phyloP scores from a whole-genome alignment of 1,139 yeast species.

The Scheffersomyces cryptocercus region DNA sequence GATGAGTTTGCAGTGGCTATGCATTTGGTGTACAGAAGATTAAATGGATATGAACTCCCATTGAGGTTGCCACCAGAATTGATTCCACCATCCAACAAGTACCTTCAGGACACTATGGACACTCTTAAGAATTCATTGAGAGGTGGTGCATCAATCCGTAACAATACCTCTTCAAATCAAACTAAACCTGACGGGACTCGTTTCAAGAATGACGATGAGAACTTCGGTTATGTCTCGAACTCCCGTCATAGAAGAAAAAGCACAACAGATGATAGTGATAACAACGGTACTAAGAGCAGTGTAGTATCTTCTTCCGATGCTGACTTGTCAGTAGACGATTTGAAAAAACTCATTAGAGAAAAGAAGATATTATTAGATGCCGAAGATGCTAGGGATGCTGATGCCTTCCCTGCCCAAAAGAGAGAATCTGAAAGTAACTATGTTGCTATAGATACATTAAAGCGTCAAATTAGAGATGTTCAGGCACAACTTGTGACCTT shows the following conservation, averaged over 20 bases:
- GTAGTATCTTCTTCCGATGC: slow-evolving; percentile 27
- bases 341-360: slow-evolving; percentile 66
- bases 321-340: slow-evolving; percentile 46
- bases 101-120: slow-evolving; percentile 46
- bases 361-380: slow-evolving; percentile 72
- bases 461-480: slow-evolving; percentile 56
- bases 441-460: slow-evolving; percentile 63
- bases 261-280: slow-evolving; percentile 13
- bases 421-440: slow-evolving; percentile 25
- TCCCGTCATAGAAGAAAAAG: slow-evolving; percentile 58
- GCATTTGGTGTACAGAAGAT: slow-evolving; percentile 76
- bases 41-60: slow-evolving; percentile 77
- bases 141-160: slow-evolving; percentile 32
- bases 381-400: slow-evolving; percentile 68
- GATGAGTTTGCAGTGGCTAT: slow-evolving; percentile 83
- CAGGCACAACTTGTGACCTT: slow-evolving; percentile 48
- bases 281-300: slow-evolving; percentile 11
- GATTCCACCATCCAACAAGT: slow-evolving; percentile 78
- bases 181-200: slow-evolving; percentile 54
- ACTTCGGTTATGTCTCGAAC: slow-evolving; percentile 64
- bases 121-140: slow-evolving; percentile 45
- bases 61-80: slow-evolving; percentile 69
- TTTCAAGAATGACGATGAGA: slow-evolving; percentile 67
- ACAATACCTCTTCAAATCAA: slow-evolving; percentile 41
- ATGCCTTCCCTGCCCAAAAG: slow-evolving; percentile 23